phyloP scores from a whole-genome alignment of 345 rosid genomes.

The Arabis hirsuta region DNA sequence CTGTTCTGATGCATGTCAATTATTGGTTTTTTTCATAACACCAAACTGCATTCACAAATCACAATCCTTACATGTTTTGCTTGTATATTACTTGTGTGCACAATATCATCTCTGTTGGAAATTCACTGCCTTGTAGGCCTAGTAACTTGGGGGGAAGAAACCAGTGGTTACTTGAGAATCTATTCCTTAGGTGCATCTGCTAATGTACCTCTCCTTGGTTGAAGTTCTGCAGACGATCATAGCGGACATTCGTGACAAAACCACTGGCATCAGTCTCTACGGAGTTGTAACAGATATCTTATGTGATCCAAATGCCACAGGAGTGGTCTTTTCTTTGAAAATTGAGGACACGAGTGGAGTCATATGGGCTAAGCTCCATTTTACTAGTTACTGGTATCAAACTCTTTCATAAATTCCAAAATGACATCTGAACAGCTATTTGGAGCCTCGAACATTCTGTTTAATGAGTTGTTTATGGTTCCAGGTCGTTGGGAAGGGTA shows the following conservation, averaged over 20 bases:
- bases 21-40: background rate
- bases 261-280: slow-evolving; percentile 82
- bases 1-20: background rate
- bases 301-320: slow-evolving; percentile 51
- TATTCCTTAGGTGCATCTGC: slow-evolving; percentile 28
- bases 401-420: slow-evolving; percentile 8
- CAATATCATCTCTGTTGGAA: slow-evolving; percentile 6
- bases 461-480: slow-evolving; percentile 17
- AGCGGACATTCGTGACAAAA: slow-evolving; percentile 72
- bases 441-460: background rate
- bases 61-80: background rate
- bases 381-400: slow-evolving; percentile 67
- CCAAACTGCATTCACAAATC: slow-evolving; percentile 8
- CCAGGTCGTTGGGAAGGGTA: slow-evolving; percentile 88
- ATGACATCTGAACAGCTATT: slow-evolving; percentile 1
- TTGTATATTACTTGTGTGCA: slow-evolving; percentile 5
- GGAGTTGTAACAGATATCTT: slow-evolving; percentile 63
- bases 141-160: background rate
- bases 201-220: slow-evolving; percentile 42
- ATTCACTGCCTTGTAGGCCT: slow-evolving; percentile 13
- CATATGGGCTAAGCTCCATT: slow-evolving; percentile 77
- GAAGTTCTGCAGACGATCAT: slow-evolving; percentile 70
- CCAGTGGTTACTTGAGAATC: slow-evolving; percentile 13
- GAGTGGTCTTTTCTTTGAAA: slow-evolving; percentile 62
- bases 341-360: slow-evolving; percentile 77